Evolutionary conservation across 495 filamentous ascomycete genomes (phyloP).

Genomic region (Acidomyces sp.): DNA sequence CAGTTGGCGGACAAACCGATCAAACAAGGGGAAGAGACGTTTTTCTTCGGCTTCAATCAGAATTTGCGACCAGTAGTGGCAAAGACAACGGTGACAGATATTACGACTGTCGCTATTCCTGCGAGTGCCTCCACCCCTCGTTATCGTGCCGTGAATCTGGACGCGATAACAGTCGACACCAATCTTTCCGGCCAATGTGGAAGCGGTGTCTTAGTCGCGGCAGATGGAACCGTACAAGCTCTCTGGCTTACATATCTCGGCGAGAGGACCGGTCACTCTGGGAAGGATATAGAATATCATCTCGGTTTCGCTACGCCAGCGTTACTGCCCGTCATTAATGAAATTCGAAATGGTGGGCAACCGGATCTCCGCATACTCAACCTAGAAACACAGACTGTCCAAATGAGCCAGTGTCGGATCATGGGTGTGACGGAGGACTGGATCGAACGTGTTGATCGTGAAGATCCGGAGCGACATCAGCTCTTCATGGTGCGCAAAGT

Average conservation of each 20-base stretch:
- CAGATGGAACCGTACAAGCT: slow-evolving; percentile 85
- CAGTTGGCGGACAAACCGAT: slow-evolving; percentile 67
- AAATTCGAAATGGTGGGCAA: slow-evolving; percentile 64
- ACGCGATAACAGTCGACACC: slow-evolving; percentile 95
- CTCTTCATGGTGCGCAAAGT: slow-evolving; percentile 98
- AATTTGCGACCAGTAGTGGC: slow-evolving; percentile 87
- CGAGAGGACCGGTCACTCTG: slow-evolving; percentile 56
- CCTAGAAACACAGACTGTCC: slow-evolving; percentile 85
- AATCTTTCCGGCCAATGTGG: slow-evolving; percentile 80
- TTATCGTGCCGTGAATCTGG: slow-evolving; percentile 90
- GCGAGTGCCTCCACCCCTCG: slow-evolving; percentile 83
- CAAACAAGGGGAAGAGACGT: slow-evolving; percentile 79
- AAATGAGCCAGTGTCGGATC: slow-evolving; percentile 94
- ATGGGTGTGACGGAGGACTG: slow-evolving; percentile 96
- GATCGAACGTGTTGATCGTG: slow-evolving; percentile 74
- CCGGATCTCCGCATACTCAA: slow-evolving; percentile 81
- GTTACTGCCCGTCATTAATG: slow-evolving; percentile 66
- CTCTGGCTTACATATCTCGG: slow-evolving; percentile 95
- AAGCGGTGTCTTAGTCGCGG: slow-evolving; percentile 80
- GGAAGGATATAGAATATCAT: slow-evolving; percentile 93
- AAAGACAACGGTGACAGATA: slow-evolving; percentile 90
- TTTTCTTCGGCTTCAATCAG: slow-evolving; percentile 95
- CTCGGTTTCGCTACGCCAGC: slow-evolving; percentile 83
- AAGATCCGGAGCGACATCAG: slow-evolving; percentile 84
- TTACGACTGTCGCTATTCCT: slow-evolving; percentile 92